These are phyloP conservation scores for Kodamaea hsintzibuensis DNA, from an alignment of 805 yeast genomes.

Conservation along the genomic window DNA sequence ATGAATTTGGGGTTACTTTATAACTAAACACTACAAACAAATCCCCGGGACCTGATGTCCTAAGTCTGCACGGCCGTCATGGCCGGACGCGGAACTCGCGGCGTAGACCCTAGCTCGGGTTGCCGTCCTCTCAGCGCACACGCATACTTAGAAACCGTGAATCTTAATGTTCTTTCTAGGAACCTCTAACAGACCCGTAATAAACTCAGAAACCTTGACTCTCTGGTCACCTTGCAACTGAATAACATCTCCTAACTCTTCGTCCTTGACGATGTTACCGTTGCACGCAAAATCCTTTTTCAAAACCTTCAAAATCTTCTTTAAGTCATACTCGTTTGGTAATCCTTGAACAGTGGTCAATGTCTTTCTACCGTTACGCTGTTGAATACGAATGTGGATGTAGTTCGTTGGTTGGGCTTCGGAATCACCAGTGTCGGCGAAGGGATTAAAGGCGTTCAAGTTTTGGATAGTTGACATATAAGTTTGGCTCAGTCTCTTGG, in stretches of 20 bases:
- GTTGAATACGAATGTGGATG: conserved; percentile 98
- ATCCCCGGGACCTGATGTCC: not conserved
- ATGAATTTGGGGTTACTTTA: not conserved
- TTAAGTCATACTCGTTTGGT: conserved; percentile 91
- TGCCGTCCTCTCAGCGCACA: not conserved
- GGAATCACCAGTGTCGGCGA: conserved; percentile 99
- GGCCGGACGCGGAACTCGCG: not conserved
- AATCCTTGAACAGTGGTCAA: conserved; percentile 98
- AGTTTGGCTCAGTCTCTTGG: conserved; percentile 2
- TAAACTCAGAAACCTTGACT: conserved; percentile 90
- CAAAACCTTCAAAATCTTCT: conserved; percentile 88
- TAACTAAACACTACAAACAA: not conserved
- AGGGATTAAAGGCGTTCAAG: conserved; percentile 88
- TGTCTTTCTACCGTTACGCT: conserved; percentile 99
- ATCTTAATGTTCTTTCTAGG: conserved; percentile 97
- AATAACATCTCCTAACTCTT: conserved; percentile 93
- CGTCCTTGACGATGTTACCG: conserved; percentile 96
- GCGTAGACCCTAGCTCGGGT: not conserved
- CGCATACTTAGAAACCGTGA: conserved; percentile 79
- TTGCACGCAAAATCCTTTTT: conserved; percentile 99
- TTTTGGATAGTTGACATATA: conserved; percentile 89
- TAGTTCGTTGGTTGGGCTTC: conserved; percentile 94
- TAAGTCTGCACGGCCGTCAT: not conserved
- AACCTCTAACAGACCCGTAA: conserved; percentile 80
- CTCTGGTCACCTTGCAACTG: conserved; percentile 99